Evolutionary conservation across 371 early-diverging fungal species (phyloP).

Genomic region (Lichtheimia ornata): DNA sequence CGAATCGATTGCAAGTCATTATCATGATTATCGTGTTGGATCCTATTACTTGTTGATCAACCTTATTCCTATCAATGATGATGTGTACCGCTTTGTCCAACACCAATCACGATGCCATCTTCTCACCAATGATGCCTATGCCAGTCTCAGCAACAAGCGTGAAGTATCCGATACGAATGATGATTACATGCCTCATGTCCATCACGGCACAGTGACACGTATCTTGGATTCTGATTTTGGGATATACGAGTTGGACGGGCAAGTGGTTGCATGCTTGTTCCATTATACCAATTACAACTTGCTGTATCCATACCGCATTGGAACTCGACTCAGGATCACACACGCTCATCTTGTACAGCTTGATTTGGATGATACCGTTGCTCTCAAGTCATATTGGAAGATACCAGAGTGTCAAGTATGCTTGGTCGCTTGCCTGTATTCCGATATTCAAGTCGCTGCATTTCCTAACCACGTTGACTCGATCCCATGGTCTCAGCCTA

Average conservation of each 20-base stretch:
- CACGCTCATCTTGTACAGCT: conserved; percentile 19
- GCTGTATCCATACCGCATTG: conserved; percentile 23
- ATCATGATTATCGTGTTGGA: conserved; percentile 12
- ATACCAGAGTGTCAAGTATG: conserved; percentile 4
- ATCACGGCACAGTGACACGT: conserved; percentile 24
- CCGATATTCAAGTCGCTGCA: conserved; percentile 11
- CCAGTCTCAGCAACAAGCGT: background rate
- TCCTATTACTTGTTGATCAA: conserved; percentile 13
- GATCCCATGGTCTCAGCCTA: background rate
- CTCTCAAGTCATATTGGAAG: background rate
- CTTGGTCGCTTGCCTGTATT: conserved; percentile 22
- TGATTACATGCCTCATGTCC: background rate
- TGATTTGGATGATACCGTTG: background rate
- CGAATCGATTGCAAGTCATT: conserved; percentile 7
- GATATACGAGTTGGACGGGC: conserved; percentile 29
- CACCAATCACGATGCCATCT: background rate
- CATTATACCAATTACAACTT: conserved; percentile 16
- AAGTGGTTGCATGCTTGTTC: conserved; percentile 22
- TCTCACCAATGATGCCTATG: background rate
- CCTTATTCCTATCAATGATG: background rate
- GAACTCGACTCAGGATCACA: conserved; percentile 16
- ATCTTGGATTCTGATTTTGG: conserved; percentile 35
- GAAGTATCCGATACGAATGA: background rate
- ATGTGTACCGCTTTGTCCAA: background rate
- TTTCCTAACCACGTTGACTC: conserved; percentile 13